Evolutionary conservation across 1,284 basidiomycete genomes (phyloP).

Genomic region (Cutaneotrichosporon cavernicola): DNA sequence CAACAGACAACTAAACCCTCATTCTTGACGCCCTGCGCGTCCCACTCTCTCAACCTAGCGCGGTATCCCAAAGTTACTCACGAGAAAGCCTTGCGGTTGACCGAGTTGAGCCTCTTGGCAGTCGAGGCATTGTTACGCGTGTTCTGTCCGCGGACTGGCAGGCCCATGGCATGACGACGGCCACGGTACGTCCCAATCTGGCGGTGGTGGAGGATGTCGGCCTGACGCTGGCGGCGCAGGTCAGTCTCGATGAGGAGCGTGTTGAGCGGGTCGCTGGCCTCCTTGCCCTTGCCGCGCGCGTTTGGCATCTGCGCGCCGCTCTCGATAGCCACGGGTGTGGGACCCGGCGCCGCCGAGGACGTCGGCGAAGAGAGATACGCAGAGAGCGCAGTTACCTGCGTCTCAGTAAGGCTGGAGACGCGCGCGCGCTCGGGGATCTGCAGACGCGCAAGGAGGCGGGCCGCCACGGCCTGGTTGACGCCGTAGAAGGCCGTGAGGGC

Average conservation of each 20-base stretch:
- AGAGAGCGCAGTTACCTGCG: slow-evolving; percentile 58
- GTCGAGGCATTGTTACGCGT: slow-evolving; percentile 58
- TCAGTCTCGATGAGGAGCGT: slow-evolving; percentile 58
- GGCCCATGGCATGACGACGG: slow-evolving; percentile 56
- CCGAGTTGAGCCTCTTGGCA: slow-evolving; percentile 56
- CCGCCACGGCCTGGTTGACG: slow-evolving; percentile 54
- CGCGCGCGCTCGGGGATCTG: slow-evolving; percentile 55
- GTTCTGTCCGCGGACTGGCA: slow-evolving; percentile 59
- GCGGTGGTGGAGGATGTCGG: slow-evolving; percentile 58
- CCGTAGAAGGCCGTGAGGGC: slow-evolving; percentile 59
- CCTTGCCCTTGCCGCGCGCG: slow-evolving; percentile 15
- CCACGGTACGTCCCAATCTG: slow-evolving; percentile 58
- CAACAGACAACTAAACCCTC: not conserved
- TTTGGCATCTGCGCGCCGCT: slow-evolving; percentile 1
- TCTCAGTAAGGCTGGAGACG: slow-evolving; percentile 54
- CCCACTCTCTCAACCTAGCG: not conserved
- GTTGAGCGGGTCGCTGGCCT: slow-evolving; percentile 50
- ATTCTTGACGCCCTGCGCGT: not conserved
- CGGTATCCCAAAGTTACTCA: slow-evolving; percentile 4
- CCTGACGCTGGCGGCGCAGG: slow-evolving; percentile 54
- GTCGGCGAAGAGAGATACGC: slow-evolving; percentile 59
- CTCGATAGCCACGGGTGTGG: slow-evolving; percentile 38
- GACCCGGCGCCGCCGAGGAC: slow-evolving; percentile 36
- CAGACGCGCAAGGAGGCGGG: slow-evolving; percentile 56
- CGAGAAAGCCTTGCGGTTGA: slow-evolving; percentile 13